Percentiles rank a stretch among this genome's conserved stretches.
Evolutionary conservation across 805 yeast genomes (phyloP).

Genomic region (Wickerhamiella allomyrinae): DNA sequence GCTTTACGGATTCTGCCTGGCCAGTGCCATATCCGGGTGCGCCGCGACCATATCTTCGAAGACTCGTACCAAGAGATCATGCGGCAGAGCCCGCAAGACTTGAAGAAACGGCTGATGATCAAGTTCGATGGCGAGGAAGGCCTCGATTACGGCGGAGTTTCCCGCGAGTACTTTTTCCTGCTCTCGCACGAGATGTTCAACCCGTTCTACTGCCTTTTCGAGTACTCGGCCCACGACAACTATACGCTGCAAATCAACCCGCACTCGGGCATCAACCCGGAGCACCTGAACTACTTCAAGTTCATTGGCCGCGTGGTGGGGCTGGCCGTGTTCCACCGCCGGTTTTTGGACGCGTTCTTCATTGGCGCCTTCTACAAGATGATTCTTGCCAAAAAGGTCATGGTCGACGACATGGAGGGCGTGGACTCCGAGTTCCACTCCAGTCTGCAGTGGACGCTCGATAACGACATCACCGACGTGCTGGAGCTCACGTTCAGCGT

Average conservation of each 20-base stretch:
- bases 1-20: slow-evolving; percentile 95
- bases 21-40: slow-evolving; percentile 94
- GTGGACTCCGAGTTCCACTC: slow-evolving; percentile 95
- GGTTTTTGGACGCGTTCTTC: slow-evolving; percentile 95
- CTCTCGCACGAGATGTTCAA: slow-evolving; percentile 97
- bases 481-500: slow-evolving; percentile 77
- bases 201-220: slow-evolving; percentile 93
- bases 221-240: slow-evolving; percentile 95
- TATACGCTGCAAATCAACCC: slow-evolving; percentile 97
- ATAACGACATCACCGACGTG: slow-evolving; percentile 80
- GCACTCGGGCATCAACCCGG: slow-evolving; percentile 92
- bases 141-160: slow-evolving; percentile 97
- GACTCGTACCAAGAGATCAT: slow-evolving; percentile 96
- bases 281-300: slow-evolving; percentile 93
- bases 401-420: slow-evolving; percentile 94
- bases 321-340: slow-evolving; percentile 92
- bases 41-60: slow-evolving; percentile 92
- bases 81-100: slow-evolving; percentile 98
- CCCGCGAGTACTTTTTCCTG: slow-evolving; percentile 92
- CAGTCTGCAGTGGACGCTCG: slow-evolving; percentile 89
- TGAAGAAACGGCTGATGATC: slow-evolving; percentile 94
- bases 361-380: slow-evolving; percentile 96
- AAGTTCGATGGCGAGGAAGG: slow-evolving; percentile 99
- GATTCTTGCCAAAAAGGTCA: slow-evolving; percentile 92
- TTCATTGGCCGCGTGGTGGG: slow-evolving; percentile 98